Evolutionary conservation across 305 asterid genomes (phyloP).

Genomic region (Fraxinus paxiana): DNA sequence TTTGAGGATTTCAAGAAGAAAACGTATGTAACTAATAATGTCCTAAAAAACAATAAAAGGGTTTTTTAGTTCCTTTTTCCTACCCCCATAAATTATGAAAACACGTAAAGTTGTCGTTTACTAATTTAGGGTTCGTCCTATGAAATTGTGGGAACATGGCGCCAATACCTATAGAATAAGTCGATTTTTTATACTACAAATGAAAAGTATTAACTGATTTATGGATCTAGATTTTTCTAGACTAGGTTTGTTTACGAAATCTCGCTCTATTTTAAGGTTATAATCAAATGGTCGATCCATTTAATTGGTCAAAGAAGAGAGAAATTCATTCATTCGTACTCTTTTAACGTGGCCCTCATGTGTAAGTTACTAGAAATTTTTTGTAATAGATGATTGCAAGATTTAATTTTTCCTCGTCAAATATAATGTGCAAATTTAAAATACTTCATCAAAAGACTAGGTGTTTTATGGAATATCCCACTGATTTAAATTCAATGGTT

Average conservation of each 20-base stretch:
- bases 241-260: background rate
- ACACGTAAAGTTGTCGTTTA: background rate
- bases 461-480: background rate
- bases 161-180: background rate
- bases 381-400: too few relatives aligned
- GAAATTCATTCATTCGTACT: background rate
- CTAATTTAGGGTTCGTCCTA: background rate
- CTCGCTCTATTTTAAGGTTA: background rate
- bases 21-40: background rate
- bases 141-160: background rate
- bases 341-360: background rate
- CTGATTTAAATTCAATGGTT: background rate
- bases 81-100: background rate
- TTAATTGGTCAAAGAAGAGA: background rate
- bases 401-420: background rate
- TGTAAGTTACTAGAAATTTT: background rate
- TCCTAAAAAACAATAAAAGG: background rate
- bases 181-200: background rate
- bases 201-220: background rate
- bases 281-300: background rate
- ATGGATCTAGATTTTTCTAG: background rate
- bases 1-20: background rate
- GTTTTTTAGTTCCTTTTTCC: background rate
- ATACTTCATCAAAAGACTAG: background rate
- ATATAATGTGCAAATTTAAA: background rate